A percentile compares a stretch with the other conserved stretches of the same genome.
Evolutionary conservation across 1,284 basidiomycete genomes (phyloP).

Genomic region (Marasmius tenuissimus): DNA sequence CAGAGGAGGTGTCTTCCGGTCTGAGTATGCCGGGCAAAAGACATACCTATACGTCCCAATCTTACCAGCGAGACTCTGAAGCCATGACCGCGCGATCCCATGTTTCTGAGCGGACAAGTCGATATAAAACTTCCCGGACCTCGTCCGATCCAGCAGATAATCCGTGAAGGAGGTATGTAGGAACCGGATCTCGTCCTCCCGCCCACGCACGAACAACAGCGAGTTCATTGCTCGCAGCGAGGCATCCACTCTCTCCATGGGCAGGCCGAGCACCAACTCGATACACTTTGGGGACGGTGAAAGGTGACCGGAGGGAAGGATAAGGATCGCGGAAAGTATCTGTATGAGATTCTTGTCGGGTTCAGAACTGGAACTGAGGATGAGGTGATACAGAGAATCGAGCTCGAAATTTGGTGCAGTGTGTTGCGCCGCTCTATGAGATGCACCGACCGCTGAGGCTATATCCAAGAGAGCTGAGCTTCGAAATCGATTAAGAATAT

Average conservation of each 20-base stretch:
- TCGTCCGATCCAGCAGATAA: background rate
- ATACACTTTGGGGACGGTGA: background rate
- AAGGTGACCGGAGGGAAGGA: background rate
- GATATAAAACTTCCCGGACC: background rate
- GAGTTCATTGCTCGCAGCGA: background rate
- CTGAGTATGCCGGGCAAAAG: too few species aligned
- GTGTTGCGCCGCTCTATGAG: background rate
- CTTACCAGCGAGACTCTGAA: too few species aligned
- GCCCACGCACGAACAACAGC: background rate
- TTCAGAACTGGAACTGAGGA: too few species aligned
- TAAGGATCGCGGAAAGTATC: background rate
- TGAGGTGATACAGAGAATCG: too few species aligned
- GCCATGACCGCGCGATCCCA: too few species aligned
- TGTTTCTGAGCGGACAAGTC: background rate
- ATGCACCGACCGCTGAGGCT: background rate
- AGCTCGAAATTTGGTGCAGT: too few species aligned
- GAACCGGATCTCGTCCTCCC: background rate
- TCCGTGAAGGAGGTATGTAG: background rate
- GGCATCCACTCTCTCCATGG: background rate
- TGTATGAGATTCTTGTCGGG: too few species aligned
- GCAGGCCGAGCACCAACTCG: background rate
- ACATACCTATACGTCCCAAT: too few species aligned
- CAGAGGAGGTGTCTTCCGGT: too few species aligned
- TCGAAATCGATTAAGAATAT: background rate
- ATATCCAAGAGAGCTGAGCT: background rate